Evolutionary conservation across 2,329 filamentous ascomycete genomes (phyloP).

Genomic region (Ascomycota sp.): DNA sequence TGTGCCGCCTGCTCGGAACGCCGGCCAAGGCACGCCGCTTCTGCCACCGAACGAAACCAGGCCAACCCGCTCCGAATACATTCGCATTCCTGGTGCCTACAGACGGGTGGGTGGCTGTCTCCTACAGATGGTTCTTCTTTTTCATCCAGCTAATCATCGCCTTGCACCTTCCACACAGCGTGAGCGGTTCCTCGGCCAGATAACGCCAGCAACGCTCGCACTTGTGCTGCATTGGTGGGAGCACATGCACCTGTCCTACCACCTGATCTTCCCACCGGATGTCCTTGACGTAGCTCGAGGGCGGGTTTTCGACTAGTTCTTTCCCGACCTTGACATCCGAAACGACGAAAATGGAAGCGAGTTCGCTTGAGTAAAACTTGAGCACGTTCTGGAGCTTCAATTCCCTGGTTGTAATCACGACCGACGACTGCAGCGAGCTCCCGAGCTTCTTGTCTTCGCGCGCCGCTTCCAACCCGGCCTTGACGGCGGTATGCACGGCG

Average conservation of each 20-base stretch:
- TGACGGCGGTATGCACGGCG: constrained; percentile 44
- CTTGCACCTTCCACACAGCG: constrained; percentile 55
- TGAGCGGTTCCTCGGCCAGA: constrained; percentile 42
- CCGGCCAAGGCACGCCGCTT: no score
- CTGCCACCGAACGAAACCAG: no score
- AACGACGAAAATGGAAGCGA: constrained; percentile 48
- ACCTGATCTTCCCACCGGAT: constrained; percentile 19
- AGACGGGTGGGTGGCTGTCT: no score
- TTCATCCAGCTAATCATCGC: constrained; percentile 28
- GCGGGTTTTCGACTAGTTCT: constrained; percentile 8
- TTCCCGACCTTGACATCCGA: constrained; percentile 35
- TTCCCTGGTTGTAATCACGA: constrained; percentile 32
- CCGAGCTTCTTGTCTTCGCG: constrained; percentile 53
- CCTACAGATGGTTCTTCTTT: no score
- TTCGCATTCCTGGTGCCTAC: no score
- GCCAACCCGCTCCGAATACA: no score
- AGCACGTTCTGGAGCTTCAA: constrained; percentile 14
- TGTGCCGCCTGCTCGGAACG: no score
- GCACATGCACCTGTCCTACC: constrained; percentile 19
- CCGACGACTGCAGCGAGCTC: constrained; percentile 59
- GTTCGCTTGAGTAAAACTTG: constrained; percentile 24
- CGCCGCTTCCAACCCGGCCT: constrained; percentile 53
- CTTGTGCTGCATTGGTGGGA: constrained; percentile 39
- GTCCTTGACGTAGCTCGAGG: constrained; percentile 21
- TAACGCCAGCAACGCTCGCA: constrained; percentile 85